Evolutionary conservation across 2,329 filamentous ascomycete genomes (phyloP).

Genomic region (Diaporthe vaccinii): DNA sequence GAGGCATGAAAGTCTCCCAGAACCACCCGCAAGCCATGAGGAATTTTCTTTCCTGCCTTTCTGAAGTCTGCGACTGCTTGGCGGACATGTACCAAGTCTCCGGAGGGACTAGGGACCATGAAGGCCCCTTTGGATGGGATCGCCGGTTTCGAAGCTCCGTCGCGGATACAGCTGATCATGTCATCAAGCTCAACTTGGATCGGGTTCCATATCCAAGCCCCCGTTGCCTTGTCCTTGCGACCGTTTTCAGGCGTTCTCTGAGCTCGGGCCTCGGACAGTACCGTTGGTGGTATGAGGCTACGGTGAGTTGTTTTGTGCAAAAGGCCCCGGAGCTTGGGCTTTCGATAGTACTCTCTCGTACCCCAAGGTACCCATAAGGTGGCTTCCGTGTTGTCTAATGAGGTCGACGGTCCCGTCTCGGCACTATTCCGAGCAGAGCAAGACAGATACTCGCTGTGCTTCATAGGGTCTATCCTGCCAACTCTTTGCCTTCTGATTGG

Average conservation of each 20-base stretch:
- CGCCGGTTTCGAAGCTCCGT: neutral
- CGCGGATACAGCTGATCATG: neutral
- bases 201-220: neutral
- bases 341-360: neutral
- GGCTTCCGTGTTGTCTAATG: neutral
- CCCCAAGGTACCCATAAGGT: neutral
- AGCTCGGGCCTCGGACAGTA: neutral
- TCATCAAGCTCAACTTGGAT: neutral
- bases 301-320: neutral
- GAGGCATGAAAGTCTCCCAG: neutral
- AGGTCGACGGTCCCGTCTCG: neutral
- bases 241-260: neutral
- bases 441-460: neutral
- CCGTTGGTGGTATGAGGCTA: neutral
- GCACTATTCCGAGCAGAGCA: neutral
- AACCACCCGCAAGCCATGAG: neutral
- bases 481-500: neutral
- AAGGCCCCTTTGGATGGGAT: too few species aligned
- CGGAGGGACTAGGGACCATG: neutral
- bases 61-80: neutral
- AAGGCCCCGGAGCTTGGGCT: fast-evolving
- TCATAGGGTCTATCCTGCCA: neutral
- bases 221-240: neutral
- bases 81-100: neutral
- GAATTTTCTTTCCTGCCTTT: neutral